phyloP scores from a whole-genome alignment of 2,329 filamentous ascomycete species.

The Colletotrichum filicis region DNA sequence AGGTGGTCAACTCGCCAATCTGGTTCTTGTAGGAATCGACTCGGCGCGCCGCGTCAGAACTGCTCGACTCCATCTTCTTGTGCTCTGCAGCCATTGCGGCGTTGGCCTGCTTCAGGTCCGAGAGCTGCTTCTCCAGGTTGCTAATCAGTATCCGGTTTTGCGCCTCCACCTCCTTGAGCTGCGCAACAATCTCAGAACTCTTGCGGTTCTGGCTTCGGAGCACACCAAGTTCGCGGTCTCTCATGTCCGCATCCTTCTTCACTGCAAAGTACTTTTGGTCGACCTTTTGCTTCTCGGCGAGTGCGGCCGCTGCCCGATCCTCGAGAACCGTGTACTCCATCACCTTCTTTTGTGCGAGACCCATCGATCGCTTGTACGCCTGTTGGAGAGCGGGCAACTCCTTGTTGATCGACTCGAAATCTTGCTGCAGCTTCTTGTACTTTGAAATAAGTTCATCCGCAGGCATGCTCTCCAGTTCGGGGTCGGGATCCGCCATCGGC shows the following conservation, averaged over 20 bases:
- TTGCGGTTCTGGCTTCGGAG: constrained; percentile 87
- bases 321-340: constrained; percentile 80
- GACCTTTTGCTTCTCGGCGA: constrained; percentile 92
- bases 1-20: constrained; percentile 77
- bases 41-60: constrained; percentile 75
- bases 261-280: constrained; percentile 98
- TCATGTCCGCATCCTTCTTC: constrained; percentile 91
- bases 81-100: constrained; percentile 77
- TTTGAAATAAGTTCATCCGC: constrained; percentile 79
- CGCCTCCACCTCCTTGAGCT: constrained; percentile 90
- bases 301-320: constrained; percentile 78
- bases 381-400: constrained; percentile 91
- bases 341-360: constrained; percentile 86
- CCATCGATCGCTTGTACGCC: constrained; percentile 90
- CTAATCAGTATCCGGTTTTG: constrained; percentile 79
- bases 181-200: constrained; percentile 91
- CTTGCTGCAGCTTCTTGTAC: constrained; percentile 79
- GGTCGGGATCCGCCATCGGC: constrained; percentile 54
- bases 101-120: constrained; percentile 84
- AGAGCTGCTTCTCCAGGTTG: constrained; percentile 91
- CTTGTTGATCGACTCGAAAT: constrained; percentile 85
- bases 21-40: constrained; percentile 81
- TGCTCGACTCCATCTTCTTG: constrained; percentile 78
- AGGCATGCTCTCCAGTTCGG: constrained; percentile 68
- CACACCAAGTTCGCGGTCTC: constrained; percentile 82